These are phyloP conservation scores for Seminavis robusta DNA, from an alignment of 108 stramenopile species.

Conservation along the genomic window DNA sequence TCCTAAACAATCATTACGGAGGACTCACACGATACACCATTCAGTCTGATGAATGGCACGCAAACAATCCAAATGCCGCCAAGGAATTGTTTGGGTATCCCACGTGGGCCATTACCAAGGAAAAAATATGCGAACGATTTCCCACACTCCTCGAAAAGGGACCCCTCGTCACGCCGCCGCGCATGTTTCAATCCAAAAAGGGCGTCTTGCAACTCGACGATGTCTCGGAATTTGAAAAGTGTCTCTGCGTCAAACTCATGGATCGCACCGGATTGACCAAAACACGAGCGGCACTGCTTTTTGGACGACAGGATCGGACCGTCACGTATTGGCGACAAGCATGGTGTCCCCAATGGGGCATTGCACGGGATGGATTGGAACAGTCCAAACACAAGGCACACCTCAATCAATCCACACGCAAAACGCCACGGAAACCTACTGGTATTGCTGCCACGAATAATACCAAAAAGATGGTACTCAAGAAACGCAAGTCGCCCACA, in stretches of 20 bases:
- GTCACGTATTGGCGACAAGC: background rate
- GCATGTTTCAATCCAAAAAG: background rate
- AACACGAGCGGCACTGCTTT: background rate
- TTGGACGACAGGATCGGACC: background rate
- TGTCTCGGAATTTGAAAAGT: background rate
- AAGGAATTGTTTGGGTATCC: slow-evolving; percentile 14
- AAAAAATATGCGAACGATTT: slow-evolving; percentile 6
- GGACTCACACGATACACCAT: slow-evolving; percentile 21
- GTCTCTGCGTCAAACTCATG: background rate
- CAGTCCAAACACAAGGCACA: too few relatives aligned
- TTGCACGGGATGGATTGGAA: too few relatives aligned
- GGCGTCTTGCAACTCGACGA: background rate
- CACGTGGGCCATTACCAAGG: slow-evolving; percentile 14
- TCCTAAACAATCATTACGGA: too few relatives aligned
- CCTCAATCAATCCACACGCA: too few relatives aligned
- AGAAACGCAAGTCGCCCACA: too few relatives aligned
- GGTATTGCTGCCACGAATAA: too few relatives aligned
- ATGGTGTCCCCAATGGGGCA: background rate
- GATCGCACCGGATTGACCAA: background rate
- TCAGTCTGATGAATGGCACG: slow-evolving; percentile 20
- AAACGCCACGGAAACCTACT: too few relatives aligned
- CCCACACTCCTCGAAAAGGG: background rate
- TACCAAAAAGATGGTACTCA: too few relatives aligned
- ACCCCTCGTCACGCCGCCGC: background rate
- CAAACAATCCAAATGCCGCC: slow-evolving; percentile 18